These are phyloP conservation scores for Mycena crocata DNA, from an alignment of 768 basidiomycete species.

Conservation along the genomic window DNA sequence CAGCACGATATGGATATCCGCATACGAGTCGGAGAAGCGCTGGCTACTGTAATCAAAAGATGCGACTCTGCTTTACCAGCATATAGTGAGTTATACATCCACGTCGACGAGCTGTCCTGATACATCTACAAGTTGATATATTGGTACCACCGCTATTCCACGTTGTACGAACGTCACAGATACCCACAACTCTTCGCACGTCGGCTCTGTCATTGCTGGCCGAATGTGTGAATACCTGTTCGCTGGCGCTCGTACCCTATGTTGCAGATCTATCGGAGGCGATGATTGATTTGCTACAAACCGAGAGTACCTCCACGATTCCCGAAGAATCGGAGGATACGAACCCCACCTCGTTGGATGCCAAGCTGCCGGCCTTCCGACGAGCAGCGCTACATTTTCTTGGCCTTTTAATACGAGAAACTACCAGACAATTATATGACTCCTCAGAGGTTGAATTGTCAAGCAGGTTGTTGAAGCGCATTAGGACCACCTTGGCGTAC, in stretches of 20 bases:
- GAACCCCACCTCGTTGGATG: slow-evolving; percentile 66
- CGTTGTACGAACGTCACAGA: slow-evolving; percentile 65
- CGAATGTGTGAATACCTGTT: slow-evolving; percentile 74
- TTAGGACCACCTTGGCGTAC: slow-evolving; percentile 74
- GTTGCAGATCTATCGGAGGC: slow-evolving; percentile 68
- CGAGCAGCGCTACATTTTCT: slow-evolving; percentile 91
- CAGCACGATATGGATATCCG: slow-evolving; percentile 79
- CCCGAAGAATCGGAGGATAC: slow-evolving; percentile 50
- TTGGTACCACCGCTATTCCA: slow-evolving; percentile 80
- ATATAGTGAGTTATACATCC: slow-evolving; percentile 65
- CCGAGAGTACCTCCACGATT: slow-evolving; percentile 59
- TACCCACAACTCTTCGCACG: slow-evolving; percentile 80
- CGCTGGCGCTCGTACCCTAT: slow-evolving; percentile 73
- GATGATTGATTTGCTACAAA: slow-evolving; percentile 82
- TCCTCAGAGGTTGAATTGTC: slow-evolving; percentile 47
- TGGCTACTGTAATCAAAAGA: slow-evolving; percentile 79
- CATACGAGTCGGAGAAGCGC: slow-evolving; percentile 86
- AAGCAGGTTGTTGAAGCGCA: slow-evolving; percentile 55
- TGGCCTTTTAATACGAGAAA: slow-evolving; percentile 72
- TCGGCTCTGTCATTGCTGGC: slow-evolving; percentile 74
- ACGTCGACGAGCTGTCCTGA: background rate
- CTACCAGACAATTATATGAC: slow-evolving; percentile 64
- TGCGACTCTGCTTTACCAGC: slow-evolving; percentile 75
- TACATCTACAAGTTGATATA: slow-evolving; percentile 62
- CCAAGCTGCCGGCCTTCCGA: slow-evolving; percentile 83